Conservation (phyloP, 2,329 filamentous ascomycete genomes). For the Cercospora citrullina region DNA sequence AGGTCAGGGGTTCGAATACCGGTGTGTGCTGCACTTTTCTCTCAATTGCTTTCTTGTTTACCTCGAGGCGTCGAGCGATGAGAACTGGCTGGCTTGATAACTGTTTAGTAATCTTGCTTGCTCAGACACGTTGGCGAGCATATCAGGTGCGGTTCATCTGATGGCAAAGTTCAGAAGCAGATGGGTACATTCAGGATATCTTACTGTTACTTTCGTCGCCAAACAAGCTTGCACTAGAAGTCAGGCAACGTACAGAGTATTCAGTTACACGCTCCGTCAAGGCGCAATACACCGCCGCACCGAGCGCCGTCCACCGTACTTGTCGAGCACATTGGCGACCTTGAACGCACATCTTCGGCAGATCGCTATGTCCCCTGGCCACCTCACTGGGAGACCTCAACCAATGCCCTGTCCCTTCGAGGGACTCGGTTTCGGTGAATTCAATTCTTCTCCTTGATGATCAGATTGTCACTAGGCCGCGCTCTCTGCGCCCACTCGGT, state of each 20-base stretch:
- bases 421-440: not conserved
- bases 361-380: not conserved
- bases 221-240: not conserved
- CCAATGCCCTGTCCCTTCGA: not conserved
- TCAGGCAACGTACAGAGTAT: not conserved
- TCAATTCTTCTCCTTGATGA: constrained; percentile 32
- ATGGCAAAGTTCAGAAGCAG: not conserved
- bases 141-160: not conserved
- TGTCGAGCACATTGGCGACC: not conserved
- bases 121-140: not conserved
- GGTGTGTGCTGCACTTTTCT: not conserved
- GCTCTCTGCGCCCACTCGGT: constrained; percentile 56
- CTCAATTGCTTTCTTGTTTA: not conserved
- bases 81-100: not conserved
- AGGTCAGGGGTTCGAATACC: not conserved
- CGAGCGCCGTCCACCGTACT: not conserved
- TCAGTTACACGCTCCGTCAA: not conserved
- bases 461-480: constrained; percentile 37
- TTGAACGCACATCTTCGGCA: not conserved
- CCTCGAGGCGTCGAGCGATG: not conserved
- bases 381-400: not conserved
- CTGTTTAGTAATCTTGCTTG: not conserved
- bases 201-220: not conserved
- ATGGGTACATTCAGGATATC: not conserved
- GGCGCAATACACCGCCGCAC: not conserved